Evolutionary conservation across 75 land plant genomes (phyloP).

Genomic region (Sequoia sempervirens): DNA sequence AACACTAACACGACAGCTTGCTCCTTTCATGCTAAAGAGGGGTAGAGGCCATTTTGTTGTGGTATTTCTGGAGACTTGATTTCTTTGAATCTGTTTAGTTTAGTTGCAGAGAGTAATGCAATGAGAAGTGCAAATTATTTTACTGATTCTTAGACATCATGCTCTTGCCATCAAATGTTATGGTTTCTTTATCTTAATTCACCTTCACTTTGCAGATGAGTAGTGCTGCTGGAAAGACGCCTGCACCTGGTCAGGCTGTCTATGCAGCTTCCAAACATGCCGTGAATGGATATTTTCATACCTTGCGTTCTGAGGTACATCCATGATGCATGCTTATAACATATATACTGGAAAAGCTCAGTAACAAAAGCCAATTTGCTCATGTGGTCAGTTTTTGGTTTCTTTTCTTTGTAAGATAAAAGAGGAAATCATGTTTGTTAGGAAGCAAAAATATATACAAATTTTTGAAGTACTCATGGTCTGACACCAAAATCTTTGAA

Average conservation of each 20-base stretch:
- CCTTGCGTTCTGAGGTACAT: conserved; percentile 79
- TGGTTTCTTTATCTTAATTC: not conserved
- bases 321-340: not conserved
- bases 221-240: conserved; percentile 86
- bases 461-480: not conserved
- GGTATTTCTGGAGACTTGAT: conserved; percentile 33
- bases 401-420: not conserved
- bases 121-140: not conserved
- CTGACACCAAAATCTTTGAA: not conserved
- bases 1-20: conserved; percentile 58
- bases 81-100: not conserved
- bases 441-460: not conserved
- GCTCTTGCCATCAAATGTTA: not conserved
- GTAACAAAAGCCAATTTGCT: not conserved
- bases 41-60: conserved; percentile 81
- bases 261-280: conserved; percentile 92
- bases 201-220: conserved; percentile 51
- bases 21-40: conserved; percentile 69
- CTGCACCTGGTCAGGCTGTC: conserved; percentile 93
- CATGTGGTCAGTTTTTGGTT: not conserved
- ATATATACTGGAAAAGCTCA: not conserved
- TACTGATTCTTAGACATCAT: not conserved
- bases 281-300: conserved; percentile 83
- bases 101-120: not conserved
- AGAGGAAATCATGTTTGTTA: not conserved